Evolutionary conservation across 1,284 basidiomycete genomes (phyloP), one percentile per base, ranked within the genome.

Genomic region (Pseudozyma hubeiensis): DNA sequence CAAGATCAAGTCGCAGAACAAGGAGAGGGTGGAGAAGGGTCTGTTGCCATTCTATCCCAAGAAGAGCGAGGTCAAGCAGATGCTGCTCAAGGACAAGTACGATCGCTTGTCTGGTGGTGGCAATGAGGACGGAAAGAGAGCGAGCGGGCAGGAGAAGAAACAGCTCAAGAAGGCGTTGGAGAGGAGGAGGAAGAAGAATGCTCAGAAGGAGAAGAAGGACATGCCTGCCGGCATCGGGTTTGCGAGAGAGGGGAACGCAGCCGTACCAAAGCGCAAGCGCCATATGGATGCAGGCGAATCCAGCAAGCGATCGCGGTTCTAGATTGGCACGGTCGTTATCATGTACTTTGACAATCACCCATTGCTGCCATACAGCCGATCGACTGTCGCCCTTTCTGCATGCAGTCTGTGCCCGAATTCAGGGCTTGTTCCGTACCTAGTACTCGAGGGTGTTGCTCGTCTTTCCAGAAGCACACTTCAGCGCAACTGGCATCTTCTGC

Each of bases 101-200:
- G 69, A 74, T 24, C 43, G 67, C 1, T 54, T 80, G 44, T 49
- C 70, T 0, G 71, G 67, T n/a, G 41, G 19, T 0, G 56, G 46
- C 16, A 49, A 59, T 10, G 49, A 40, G 35, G 60, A 53, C 0
- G 71, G 60, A 0, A 60, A 59, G 35, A 53, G 30, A 51, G 62
- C 57, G 8, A 47, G 60, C 14, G 71, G 66, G 2, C 43, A 64
- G 33, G 59, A 66, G 53, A 73, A 72, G 68, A 69, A 75, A 37
- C 93, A 93, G 0, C 92, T 95, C 64, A 92, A 91, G 83, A 75
- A 75, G 57, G 92, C 90, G 2, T 89, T 96, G 43, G 93, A 93
- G 81, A 94, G 92, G 87, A 93, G 90, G 84, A 89, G 92, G 85
- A 93, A 90, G 85, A 96, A 95, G 87, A 87, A 91, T 24, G 88